Conservation (phyloP, 306 rosid species). For the Cicer pinnatifidum region DNA sequence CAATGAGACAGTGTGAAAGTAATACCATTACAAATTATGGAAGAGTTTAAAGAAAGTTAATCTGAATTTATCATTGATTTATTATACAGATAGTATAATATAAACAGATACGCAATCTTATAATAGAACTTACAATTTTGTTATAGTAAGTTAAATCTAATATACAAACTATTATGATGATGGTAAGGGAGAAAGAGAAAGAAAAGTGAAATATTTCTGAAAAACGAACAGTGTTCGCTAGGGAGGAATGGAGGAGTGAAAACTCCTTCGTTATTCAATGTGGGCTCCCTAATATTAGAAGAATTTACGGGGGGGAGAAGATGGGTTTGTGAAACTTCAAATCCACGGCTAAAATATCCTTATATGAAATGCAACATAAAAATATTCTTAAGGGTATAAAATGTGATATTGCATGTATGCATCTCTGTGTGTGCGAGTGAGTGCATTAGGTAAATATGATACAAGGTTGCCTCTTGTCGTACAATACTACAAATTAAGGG, state of each 20-base stretch:
- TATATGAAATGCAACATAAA: background rate
- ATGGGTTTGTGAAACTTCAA: background rate
- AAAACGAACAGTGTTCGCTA: background rate
- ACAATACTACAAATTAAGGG: background rate
- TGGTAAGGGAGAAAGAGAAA: background rate
- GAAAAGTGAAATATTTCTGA: slow-evolving; percentile 6
- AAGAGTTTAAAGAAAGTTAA: slow-evolving; percentile 22
- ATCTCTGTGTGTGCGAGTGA: background rate
- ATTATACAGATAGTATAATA: background rate
- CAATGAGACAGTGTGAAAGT: slow-evolving; percentile 7
- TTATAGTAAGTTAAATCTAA: background rate
- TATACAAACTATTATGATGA: background rate
- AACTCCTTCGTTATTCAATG: background rate
- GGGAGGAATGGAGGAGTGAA: background rate
- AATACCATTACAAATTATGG: background rate
- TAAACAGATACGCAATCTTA: background rate
- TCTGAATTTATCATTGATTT: background rate
- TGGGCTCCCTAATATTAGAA: background rate
- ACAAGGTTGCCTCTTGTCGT: background rate
- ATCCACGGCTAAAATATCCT: background rate
- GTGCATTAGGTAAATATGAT: background rate
- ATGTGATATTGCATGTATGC: background rate
- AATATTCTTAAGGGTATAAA: background rate
- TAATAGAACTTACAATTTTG: background rate
- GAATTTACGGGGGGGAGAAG: background rate